These are phyloP conservation scores for Chaetoceros muelleri DNA, from an alignment of 108 stramenopile species.

Conservation along the genomic window DNA sequence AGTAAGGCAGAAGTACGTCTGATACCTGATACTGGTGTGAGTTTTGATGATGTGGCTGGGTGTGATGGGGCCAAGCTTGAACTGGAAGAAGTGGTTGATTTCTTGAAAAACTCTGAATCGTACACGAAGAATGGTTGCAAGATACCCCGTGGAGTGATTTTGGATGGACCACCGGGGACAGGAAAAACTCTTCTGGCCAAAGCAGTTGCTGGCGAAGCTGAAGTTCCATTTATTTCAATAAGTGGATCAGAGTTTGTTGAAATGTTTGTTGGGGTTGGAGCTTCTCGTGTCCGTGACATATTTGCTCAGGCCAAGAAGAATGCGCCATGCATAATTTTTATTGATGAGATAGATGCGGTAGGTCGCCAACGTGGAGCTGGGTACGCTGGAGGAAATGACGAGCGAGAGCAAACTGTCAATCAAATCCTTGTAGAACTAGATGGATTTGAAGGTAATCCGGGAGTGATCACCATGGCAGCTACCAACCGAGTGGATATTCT, in stretches of 20 bases:
- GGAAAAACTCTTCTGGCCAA: constrained; percentile 97
- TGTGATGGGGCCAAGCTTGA: constrained; percentile 93
- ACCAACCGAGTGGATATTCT: constrained; percentile 90
- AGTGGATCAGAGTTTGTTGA: constrained; percentile 94
- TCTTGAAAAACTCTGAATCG: constrained; percentile 60
- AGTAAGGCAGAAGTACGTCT: constrained; percentile 56
- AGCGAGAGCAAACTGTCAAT: constrained; percentile 87
- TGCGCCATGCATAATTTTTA: constrained; percentile 96
- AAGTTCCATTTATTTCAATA: constrained; percentile 89
- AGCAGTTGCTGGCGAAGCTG: constrained; percentile 97
- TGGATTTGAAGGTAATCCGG: constrained; percentile 72
- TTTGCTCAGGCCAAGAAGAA: constrained; percentile 87
- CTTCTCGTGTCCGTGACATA: constrained; percentile 41
- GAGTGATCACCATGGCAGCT: constrained; percentile 87
- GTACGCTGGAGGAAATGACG: constrained; percentile 81
- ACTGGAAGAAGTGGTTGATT: constrained; percentile 94
- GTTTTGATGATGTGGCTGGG: constrained; percentile 88
- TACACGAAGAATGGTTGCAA: constrained; percentile 88
- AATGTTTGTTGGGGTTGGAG: constrained; percentile 82
- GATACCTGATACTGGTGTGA: constrained; percentile 63
- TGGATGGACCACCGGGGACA: constrained; percentile 89
- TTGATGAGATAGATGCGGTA: constrained; percentile 98
- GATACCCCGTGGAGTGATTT: constrained; percentile 89
- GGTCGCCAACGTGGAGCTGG: constrained; percentile 85
- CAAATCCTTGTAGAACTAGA: constrained; percentile 91